Conservation (phyloP, 208 protist species). For the Wallacemonas sp. region DNA sequence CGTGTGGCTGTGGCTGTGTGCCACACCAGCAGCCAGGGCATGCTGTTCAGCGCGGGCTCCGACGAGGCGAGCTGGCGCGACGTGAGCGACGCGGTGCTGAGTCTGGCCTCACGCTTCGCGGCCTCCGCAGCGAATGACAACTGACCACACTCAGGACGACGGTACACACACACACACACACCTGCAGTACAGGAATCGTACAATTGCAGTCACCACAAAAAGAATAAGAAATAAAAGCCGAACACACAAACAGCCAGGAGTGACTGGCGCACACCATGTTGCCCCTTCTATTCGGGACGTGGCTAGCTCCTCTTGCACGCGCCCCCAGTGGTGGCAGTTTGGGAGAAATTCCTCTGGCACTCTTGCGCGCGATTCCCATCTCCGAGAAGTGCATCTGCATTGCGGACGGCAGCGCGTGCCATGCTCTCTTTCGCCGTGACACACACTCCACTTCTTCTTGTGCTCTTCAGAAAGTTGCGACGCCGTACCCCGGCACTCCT, state of each 20-base stretch:
- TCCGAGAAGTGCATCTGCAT: no score
- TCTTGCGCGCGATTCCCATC: no score
- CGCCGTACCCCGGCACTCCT: no score
- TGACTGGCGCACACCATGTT: no score
- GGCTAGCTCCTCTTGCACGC: no score
- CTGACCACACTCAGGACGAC: neutral
- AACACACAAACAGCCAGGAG: no score
- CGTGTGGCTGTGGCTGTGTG: slow-evolving; percentile 67
- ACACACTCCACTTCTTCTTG: slow-evolving; percentile 5
- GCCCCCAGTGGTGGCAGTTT: no score
- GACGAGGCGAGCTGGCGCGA: slow-evolving; percentile 33
- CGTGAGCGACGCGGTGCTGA: slow-evolving; percentile 46
- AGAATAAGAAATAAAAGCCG: neutral
- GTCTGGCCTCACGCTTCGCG: slow-evolving; percentile 48
- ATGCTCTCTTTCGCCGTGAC: no score
- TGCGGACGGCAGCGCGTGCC: no score
- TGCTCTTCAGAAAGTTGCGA: no score
- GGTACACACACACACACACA: neutral
- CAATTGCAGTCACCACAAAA: neutral
- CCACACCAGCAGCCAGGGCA: slow-evolving; percentile 38
- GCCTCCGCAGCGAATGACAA: neutral
- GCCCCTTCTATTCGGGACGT: no score
- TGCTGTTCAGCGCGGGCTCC: slow-evolving; percentile 58
- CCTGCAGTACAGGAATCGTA: neutral
- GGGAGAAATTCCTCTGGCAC: no score